Evolutionary conservation across 2,329 filamentous ascomycete species (phyloP).

Genomic region (Gyromitra esculenta): DNA sequence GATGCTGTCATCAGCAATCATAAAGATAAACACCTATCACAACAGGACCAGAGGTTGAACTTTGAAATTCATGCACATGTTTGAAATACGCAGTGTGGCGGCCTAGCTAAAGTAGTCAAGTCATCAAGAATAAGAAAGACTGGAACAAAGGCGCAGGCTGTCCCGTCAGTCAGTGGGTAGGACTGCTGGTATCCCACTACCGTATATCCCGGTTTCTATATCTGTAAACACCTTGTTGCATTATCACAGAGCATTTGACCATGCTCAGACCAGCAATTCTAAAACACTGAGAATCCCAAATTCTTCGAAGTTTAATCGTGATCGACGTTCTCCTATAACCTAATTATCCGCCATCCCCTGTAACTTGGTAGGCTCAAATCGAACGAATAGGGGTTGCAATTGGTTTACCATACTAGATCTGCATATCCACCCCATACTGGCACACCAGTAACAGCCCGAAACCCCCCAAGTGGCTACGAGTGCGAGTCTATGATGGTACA

Average conservation of each 20-base stretch:
- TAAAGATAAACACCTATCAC: neutral
- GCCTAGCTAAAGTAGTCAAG: neutral
- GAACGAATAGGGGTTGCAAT: slow-evolving; percentile 6
- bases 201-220: neutral
- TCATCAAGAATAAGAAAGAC: neutral
- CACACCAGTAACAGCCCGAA: neutral
- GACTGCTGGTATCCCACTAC: slow-evolving; percentile 1
- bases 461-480: slow-evolving; percentile 1
- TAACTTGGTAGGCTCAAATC: slow-evolving; percentile 2
- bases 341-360: slow-evolving; percentile 1
- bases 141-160: neutral
- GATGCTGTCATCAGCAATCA: neutral
- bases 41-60: neutral
- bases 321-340: slow-evolving; percentile 8
- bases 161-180: neutral
- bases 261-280: neutral
- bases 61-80: neutral
- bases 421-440: slow-evolving; percentile 2
- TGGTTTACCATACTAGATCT: slow-evolving; percentile 6
- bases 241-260: slow-evolving; percentile 1
- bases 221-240: neutral
- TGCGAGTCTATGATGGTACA: slow-evolving; percentile 30
- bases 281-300: slow-evolving; percentile 20
- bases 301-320: slow-evolving; percentile 10
- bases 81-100: neutral